Conservation (phyloP, 2,329 filamentous ascomycete species). For the Aureobasidium uvarum region DNA sequence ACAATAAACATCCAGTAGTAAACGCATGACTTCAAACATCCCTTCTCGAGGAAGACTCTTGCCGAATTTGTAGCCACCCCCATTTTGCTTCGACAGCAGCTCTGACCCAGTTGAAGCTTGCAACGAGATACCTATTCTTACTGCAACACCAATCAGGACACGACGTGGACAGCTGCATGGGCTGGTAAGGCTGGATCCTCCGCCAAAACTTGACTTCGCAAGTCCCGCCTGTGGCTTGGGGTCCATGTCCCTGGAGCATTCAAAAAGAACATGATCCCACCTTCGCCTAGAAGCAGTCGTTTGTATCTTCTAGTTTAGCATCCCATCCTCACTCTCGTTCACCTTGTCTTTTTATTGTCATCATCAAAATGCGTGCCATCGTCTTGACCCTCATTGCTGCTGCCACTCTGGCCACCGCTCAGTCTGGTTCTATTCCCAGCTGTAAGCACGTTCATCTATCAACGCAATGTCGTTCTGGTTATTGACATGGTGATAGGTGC, state of each 20-base stretch:
- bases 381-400: conserved; percentile 1
- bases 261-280: conserved; percentile 7
- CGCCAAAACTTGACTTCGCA: not conserved
- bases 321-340: conserved; percentile 1
- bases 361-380: conserved; percentile 3
- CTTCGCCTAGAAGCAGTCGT: not conserved
- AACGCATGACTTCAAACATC: not conserved
- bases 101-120: not conserved
- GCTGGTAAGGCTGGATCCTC: not conserved
- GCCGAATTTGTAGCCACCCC: not conserved
- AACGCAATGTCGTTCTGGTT: not conserved
- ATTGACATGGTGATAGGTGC: not conserved
- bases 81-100: not conserved
- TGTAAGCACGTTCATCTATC: not conserved
- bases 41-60: not conserved
- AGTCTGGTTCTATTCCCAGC: conserved; percentile 8
- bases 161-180: not conserved
- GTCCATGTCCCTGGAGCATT: not conserved
- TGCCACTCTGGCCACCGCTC: conserved; percentile 14
- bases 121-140: not conserved
- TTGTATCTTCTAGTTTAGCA: not conserved
- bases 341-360: not conserved
- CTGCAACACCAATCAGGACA: not conserved
- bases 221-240: conserved; percentile 2
- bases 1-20: not conserved